Evolutionary conservation across 495 filamentous ascomycete species (phyloP), one percentile per base, ranked within the genome.

Genomic region (Podospora didyma): DNA sequence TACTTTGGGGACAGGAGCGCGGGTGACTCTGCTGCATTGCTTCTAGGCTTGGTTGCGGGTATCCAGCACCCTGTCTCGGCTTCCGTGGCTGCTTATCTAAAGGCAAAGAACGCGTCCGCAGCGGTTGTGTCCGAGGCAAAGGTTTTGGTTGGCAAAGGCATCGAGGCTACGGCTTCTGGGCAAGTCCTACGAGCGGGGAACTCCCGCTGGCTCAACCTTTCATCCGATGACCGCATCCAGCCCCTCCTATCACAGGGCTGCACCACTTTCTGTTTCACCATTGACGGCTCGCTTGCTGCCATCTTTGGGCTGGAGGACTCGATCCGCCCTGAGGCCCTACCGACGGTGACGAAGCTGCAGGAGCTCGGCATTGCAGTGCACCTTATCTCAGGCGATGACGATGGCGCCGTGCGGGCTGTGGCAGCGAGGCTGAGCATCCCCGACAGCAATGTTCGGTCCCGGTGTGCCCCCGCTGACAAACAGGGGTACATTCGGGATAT

Each of bases 321-420:
- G 0, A 62, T 90, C 19, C 82, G 89, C 5, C 64, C 73, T 3
- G 86, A 88, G 44, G 79, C 87, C 22, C 35, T 55, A 0, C 28
- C 37, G 1, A 76, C 81, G 2, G 59, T 92, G 12, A 48, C 67
- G 10, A 62, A 69, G 14, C 74, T 94, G 0, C 72, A 75, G 12
- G 60, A 67, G n/a, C 79, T 82, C n/a, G 72, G 70, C 11, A 84
- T 91, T 26, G 56, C 72, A 0, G 72, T 87, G 3, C 83, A 82
- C 34, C 71, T 94, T 39, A 64, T 92, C 35, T 89, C 85, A 9
- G 89, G 89, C 20, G 89, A 94, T 57, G 80, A 87, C 54, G 71
- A 78, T 24, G 75, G 72, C 16, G 77, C 84, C 6, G 87, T 91
- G 3, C 70, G 73, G 1, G 60, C 73, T 2, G 55, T 87, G 7